Base-by-base conservation (phyloP, 805 yeast genomes). In the Torulaspora maleeae region DNA sequence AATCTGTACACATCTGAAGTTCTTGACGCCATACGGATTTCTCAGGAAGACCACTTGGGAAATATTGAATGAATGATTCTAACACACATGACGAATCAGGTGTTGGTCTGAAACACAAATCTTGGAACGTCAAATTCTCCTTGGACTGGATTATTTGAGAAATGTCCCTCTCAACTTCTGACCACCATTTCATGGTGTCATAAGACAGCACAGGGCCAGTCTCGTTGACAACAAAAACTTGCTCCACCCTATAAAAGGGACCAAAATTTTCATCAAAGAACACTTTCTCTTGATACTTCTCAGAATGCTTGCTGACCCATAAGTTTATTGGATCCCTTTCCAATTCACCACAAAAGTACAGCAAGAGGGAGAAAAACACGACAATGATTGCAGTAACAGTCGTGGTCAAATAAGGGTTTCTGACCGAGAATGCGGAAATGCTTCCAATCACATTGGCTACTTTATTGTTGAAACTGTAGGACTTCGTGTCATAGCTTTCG, bases 11-110 rank as follows among this genome's bases (percentile, higher is more conserved):
- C 3, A 66, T 59, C 43, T 70, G 57, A 9, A 91, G 59, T 43
- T 75, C 69, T 1, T 58, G 51, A 33, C 70, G 60, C 95, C 95
- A 91, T 3, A 50, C 28, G 4, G 27, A 1, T 17, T 68, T 68
- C 1, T 54, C 55, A 30, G 77, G 77, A 3, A 83, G 64, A 36
- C 77, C 75, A 1, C 93, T 95, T 27, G 74, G 74, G 61, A 88
- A 90, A 60, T 90, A 91, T 60, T 89, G 96, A 0, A 96, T 83
- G 49, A 87, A 81, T 1, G 96, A 87, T 61, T 91, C 93, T 7
- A 91, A 72, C 1, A 83, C 87, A 68, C 99, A 91, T 0, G 77
- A 59, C 3, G 76, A 71, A 9, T 80, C 91, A 2, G 79, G 88
- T 10, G 82, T 70, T 0, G 98, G 97, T 51, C 83, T 85, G 64